Base-by-base conservation (phyloP, 2,329 filamentous ascomycete species). In the Gremmenia infestans region DNA sequence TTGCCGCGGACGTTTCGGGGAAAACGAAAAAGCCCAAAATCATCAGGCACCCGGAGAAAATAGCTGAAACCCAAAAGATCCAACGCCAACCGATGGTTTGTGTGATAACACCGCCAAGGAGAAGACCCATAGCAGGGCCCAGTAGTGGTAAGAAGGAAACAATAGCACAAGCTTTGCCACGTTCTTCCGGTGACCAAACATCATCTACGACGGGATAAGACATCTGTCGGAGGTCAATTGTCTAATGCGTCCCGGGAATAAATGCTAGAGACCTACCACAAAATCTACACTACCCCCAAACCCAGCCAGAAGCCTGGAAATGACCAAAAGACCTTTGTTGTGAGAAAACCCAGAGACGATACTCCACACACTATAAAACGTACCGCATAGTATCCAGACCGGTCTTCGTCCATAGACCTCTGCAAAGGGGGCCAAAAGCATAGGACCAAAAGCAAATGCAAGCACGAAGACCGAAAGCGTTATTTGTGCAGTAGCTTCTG, bases 81-180 rank as follows among this genome's bases (percentile, higher is more conserved):
- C 55, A 60, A 3, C 57, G 58, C 65, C 65, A 67, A 60, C 55
- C 67, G 57, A 52, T 62, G 11, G 55, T 55, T 11, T 73, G 70
- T 11, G 71, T 73, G 52, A 73, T 74, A 14, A 68, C 70, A 19
- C 73, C 74, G 25, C 74, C 74, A 11, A 74, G 39, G 2, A 67
- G 47, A 2, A 62, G 63, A 55, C 65, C 75, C 22, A 54, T 11
- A n/a, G 82, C 81, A 2, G 84, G 83, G 0, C 83, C 84, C 0
- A 87, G 76, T 0, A 87, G 72, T 0, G 83, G 83, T 1, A 79
- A 80, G 0, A 86, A 73, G 54, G 75, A 78, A 70, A 86, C 86
- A 48, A 86, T 77, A 3, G 77, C 77, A 51, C 86, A 78, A 2
- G 81, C 79, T 60, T 75, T 78, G 2, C 83, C 83, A 60, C 83